Evolutionary conservation across 345 rosid genomes (phyloP).

Genomic region (Salix viminalis): DNA sequence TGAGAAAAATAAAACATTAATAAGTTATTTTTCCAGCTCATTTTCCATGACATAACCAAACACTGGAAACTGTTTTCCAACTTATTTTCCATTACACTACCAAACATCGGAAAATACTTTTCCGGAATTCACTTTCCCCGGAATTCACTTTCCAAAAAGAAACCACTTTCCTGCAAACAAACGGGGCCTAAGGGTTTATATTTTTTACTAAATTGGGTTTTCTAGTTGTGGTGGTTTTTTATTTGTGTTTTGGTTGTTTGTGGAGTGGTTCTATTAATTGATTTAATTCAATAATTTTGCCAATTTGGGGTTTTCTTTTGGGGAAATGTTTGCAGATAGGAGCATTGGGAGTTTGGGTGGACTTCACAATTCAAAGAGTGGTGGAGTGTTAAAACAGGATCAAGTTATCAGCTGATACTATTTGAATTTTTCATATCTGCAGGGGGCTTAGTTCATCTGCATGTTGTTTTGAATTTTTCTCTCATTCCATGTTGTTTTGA

Average conservation of each 20-base stretch:
- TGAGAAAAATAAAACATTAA: too few relatives aligned
- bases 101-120: too few relatives aligned
- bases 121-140: too few relatives aligned
- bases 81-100: too few relatives aligned
- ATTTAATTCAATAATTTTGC: not conserved
- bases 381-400: constrained; percentile 15
- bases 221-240: not conserved
- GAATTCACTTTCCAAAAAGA: too few relatives aligned
- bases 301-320: not conserved
- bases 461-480: not conserved
- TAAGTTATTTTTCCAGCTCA: too few relatives aligned
- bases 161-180: too few relatives aligned
- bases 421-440: not conserved
- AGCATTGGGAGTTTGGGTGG: constrained; percentile 56
- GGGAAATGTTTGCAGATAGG: constrained; percentile 43
- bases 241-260: not conserved
- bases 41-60: too few relatives aligned
- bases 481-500: not conserved
- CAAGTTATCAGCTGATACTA: not conserved
- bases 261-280: not conserved
- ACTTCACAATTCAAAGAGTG: constrained; percentile 46
- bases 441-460: not conserved
- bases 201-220: not conserved
- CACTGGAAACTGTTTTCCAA: too few relatives aligned
- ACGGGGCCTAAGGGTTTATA: too few relatives aligned